A percentile compares a stretch with the other conserved stretches of the same genome.
These are phyloP conservation scores for Russula griseocarnosa DNA, from an alignment of 768 basidiomycete species.

Conservation along the genomic window DNA sequence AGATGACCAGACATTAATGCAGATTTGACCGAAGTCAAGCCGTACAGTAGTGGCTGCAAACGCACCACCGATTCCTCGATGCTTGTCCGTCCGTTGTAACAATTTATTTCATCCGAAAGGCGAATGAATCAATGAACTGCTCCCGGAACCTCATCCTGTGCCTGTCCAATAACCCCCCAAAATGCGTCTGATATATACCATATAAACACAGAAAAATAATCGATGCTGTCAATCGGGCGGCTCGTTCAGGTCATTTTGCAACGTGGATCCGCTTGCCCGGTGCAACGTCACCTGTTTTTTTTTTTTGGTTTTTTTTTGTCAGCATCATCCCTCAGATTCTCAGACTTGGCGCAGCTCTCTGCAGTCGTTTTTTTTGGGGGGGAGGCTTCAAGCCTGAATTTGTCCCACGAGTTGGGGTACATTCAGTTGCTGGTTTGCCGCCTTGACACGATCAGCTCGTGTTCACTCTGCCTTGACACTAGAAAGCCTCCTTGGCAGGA, in stretches of 20 bases:
- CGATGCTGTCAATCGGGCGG: not conserved
- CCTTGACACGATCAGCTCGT: constrained; percentile 1
- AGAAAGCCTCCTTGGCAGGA: too few relatives aligned
- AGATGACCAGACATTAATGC: not conserved
- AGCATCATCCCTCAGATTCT: not conserved
- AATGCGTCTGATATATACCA: not conserved
- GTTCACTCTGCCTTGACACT: not conserved
- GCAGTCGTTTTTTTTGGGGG: not conserved
- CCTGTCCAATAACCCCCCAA: not conserved
- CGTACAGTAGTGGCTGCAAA: not conserved
- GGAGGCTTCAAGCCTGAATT: not conserved
- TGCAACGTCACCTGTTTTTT: too few relatives aligned
- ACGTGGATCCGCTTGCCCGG: not conserved
- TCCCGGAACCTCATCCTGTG: not conserved
- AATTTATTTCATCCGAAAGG: not conserved
- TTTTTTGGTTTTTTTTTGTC: not conserved
- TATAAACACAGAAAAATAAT: not conserved
- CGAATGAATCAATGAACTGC: not conserved
- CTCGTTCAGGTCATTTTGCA: not conserved
- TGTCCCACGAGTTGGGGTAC: not conserved
- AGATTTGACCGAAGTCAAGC: not conserved
- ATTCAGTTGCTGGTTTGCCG: not conserved
- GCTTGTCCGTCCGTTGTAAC: not conserved
- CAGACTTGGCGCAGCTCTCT: not conserved
- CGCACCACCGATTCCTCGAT: not conserved